Evolutionary conservation across 106 monocot genomes (phyloP), one percentile per base, ranked within the genome.

Genomic region (Dendrobium huoshanense): DNA sequence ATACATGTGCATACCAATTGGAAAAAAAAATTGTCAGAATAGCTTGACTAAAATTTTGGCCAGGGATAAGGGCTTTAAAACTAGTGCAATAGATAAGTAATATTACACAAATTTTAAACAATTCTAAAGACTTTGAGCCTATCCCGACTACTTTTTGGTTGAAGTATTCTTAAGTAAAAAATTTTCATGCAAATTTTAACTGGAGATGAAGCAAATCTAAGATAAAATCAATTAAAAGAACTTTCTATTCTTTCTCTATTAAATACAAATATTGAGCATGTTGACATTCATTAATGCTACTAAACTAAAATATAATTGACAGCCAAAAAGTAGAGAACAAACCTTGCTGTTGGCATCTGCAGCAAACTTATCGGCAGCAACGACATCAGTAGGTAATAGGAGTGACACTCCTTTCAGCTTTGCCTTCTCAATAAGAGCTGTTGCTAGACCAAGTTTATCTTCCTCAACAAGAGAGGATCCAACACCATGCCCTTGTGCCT

Each of bases 301-400:
- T 45, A 41, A 17, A 73, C 45, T 22, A 45, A 48, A 76, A 51
- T 51, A 51, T 51, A 51, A 51, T 51, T 15, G 15, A 15, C 10
- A 51, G 1, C 13, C 51, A 51, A 76, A 49, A 17, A 18, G 11
- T 16, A 77, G 56, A n/a, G 11, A 56, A 48, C 86, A 85, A 18
- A 89, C 92, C 92, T 89, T 85, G 89, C 87, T 89, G 48, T 92
- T 61, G 15, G 92, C 92, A 89, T 92, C 92, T 48, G 92, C 81
- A 33, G 92, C 92, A 89, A 92, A 92, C 83, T 92, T 92, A 68
- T 92, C 80, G 7, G 92, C 92, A 18, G 81, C 31, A 65, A 92
- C 87, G 44, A 92, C 87, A 85, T 92, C 92, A 58, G 85, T 85
- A 7, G 92, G 92, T 75, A 92, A 87, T 72, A 92, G 78, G 18